Evolutionary conservation across 768 basidiomycete genomes (phyloP).

Genomic region (Suillus variegatus): DNA sequence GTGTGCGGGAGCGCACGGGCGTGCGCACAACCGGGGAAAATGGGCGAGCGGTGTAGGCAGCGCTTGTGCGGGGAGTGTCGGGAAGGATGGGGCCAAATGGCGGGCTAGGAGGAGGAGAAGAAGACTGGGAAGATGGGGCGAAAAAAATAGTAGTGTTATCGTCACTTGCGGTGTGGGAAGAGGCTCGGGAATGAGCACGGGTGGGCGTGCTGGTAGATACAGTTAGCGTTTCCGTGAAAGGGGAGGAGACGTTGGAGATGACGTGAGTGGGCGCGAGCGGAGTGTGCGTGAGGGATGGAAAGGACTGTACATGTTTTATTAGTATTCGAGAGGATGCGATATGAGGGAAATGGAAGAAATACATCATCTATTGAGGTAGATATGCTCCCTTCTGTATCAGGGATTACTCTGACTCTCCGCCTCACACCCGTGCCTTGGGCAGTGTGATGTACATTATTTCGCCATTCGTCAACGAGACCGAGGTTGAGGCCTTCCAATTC

Average conservation of each 20-base stretch:
- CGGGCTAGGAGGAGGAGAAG: slow-evolving; percentile 1
- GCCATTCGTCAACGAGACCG: slow-evolving; percentile 43
- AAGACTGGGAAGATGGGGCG: slow-evolving; percentile 1
- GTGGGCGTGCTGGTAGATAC: slow-evolving; percentile 9
- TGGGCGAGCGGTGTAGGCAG: slow-evolving; percentile 28
- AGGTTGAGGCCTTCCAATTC: slow-evolving; percentile 62
- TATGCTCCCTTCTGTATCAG: slow-evolving; percentile 14
- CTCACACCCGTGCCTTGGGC: neutral
- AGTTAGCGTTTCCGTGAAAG: slow-evolving; percentile 12
- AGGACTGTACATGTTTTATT: slow-evolving; percentile 36
- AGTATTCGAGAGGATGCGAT: neutral
- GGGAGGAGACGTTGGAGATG: slow-evolving; percentile 42
- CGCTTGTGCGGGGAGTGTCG: slow-evolving; percentile 30
- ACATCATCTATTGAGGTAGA: slow-evolving; percentile 53
- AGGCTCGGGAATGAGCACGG: slow-evolving; percentile 17
- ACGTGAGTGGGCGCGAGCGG: slow-evolving; percentile 53
- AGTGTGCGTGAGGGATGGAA: slow-evolving; percentile 44
- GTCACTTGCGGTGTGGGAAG: slow-evolving; percentile 11
- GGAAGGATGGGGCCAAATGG: slow-evolving; percentile 33
- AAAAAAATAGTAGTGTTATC: slow-evolving; percentile 1
- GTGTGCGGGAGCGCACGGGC: slow-evolving; percentile 2
- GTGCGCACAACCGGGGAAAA: slow-evolving; percentile 28
- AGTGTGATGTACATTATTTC: slow-evolving; percentile 40
- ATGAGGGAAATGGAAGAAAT: slow-evolving; percentile 12
- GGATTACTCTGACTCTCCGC: slow-evolving; percentile 10